phyloP scores from a whole-genome alignment of 2,329 filamentous ascomycete genomes.

The Trichoderma semiorbis region DNA sequence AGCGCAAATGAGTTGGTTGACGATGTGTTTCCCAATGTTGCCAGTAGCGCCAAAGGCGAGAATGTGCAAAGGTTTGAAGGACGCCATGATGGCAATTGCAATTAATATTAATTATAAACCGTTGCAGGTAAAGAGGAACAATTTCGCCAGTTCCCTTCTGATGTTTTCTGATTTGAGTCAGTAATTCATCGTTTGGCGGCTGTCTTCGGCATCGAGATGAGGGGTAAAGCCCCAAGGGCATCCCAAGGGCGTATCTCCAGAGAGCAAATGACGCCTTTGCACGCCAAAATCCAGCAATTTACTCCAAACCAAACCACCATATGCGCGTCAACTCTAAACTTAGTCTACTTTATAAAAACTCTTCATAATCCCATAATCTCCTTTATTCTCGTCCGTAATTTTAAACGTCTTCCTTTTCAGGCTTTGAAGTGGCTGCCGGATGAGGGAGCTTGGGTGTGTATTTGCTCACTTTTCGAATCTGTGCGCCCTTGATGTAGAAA shows the following conservation, averaged over 20 bases:
- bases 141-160: neutral
- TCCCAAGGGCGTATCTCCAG: neutral
- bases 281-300: neutral
- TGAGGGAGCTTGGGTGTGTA: neutral
- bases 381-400: neutral
- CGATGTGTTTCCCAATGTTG: conserved; percentile 41
- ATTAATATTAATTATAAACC: neutral
- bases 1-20: conserved; percentile 35
- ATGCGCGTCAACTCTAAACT: neutral
- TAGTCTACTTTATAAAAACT: neutral
- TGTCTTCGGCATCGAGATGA: neutral
- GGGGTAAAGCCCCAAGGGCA: neutral
- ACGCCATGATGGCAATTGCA: neutral
- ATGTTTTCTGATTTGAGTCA: neutral
- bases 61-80: conserved; percentile 8
- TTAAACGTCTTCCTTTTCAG: neutral
- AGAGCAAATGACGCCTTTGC: neutral
- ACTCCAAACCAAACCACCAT: neutral
- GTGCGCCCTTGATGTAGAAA: neutral
- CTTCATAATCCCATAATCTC: no score
- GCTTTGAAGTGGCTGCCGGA: neutral
- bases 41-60: conserved; percentile 38
- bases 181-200: neutral
- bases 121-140: neutral
- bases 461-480: neutral